Conservation (phyloP, 1,284 basidiomycete species). For the Pholiota adiposa region DNA sequence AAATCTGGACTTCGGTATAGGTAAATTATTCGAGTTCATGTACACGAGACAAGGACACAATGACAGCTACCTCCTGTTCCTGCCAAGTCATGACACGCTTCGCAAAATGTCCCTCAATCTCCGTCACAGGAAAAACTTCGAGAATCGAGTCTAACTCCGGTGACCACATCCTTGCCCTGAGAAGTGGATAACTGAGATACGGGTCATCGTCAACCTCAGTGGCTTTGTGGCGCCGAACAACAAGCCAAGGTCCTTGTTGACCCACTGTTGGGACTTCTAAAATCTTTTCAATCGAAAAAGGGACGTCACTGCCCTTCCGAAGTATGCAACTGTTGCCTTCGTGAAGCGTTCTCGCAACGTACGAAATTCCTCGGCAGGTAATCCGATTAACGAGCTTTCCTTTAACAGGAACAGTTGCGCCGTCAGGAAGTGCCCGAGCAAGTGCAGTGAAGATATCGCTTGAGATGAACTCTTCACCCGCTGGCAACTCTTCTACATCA, state of each 20-base stretch:
- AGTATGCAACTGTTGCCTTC: constrained; percentile 6
- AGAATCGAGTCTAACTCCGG: background rate
- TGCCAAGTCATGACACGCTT: constrained; percentile 5
- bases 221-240: background rate
- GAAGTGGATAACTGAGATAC: constrained; percentile 1
- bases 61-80: background rate
- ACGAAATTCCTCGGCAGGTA: background rate
- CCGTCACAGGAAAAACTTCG: background rate
- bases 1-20: too few species aligned
- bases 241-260: background rate
- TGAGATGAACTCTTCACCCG: background rate
- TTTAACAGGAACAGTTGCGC: background rate
- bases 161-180: constrained; percentile 8
- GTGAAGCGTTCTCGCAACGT: background rate
- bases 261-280: background rate
- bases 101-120: constrained; percentile 4
- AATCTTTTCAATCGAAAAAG: background rate
- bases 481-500: background rate
- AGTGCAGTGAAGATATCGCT: background rate
- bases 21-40: background rate
- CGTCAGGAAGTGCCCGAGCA: background rate
- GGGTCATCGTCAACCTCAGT: background rate
- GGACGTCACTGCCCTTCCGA: background rate
- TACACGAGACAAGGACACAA: background rate
- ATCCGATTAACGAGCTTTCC: background rate